Base-by-base conservation (phyloP, 805 yeast genomes). In the Saccharomycopsis malanga region DNA sequence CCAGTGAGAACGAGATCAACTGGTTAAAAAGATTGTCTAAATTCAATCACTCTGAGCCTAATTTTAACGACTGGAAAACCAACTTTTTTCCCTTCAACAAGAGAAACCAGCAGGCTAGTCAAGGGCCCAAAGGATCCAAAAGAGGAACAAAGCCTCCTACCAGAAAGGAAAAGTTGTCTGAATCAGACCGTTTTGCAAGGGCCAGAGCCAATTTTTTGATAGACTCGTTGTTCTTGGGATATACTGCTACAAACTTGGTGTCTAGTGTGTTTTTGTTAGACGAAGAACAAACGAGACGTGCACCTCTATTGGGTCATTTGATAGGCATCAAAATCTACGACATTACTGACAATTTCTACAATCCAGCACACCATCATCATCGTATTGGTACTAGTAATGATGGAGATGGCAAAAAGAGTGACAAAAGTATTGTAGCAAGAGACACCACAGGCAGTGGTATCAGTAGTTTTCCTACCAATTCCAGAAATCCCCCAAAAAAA, bases 251-350 rank as follows among this genome's bases (percentile, higher is more conserved):
- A 0, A 67, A 86, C 48, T 69, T 87, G 48, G 70, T 87, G 4
- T 87, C 93, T 3, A 77, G 94, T 1, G 74, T 81, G 34, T 77
- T 93, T 51, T 69, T 81, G 39, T 74, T 77, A 45, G 96, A 88
- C 61, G 95, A 87, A 50, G 76, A 73, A 54, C 87, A 85, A 1
- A 72, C 74, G 3, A 75, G 81, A 47, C 75, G 96, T 51, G 93
- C 95, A 0, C 96, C 98, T 1, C 69, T 91, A 29, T 62, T 93
- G 35, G 64, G 88, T 34, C 81, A 85, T 15, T 76, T 88, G 62
- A 58, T 93, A 21, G 83, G 87, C 4, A 69, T 88, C 36, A 71
- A 74, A 37, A 71, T 93, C 3, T 63, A 73, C 36, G 81, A 78
- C 53, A 62, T 71, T 7, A 68, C 79, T 32, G 61, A 63, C 48